Base-by-base conservation (phyloP, 2,329 filamentous ascomycete species). In the Aureobasidium vineae region DNA sequence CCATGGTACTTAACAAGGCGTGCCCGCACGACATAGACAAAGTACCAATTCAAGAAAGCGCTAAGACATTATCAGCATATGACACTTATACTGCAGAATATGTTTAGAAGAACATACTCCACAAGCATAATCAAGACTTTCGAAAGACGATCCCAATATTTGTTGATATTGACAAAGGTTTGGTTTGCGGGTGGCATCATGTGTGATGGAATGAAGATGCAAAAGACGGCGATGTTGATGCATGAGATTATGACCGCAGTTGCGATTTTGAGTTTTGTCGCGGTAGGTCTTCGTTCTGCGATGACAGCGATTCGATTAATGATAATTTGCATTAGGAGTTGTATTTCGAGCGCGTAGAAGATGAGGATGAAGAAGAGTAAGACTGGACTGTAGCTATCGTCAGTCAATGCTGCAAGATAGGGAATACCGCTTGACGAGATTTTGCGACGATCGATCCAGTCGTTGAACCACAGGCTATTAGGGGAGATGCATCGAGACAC, bases 1-100 rank as follows among this genome's bases (percentile, higher is more conserved):
- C 80, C 80, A 61, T 83, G 80, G 23, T 63, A 63, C 40, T 78
- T 75, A 15, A 84, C 75, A 0, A 85, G 78, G 2, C 81, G 77
- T 3, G 74, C 73, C 69, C 82, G 79, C 38, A 84, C 82, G 7
- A 72, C 77, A 70, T 70, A 78, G 63, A 78, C 67, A 69, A 78
- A 78, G 50, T 78, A 78, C 72, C 73, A 77, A 49, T 79, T 79
- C 10, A 79, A 72, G 6, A 61, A 52, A 7, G 73, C 76, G 53
- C 50, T 53, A 16, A 8, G 3, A 36, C 1, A 1, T 15, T 31
- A 21, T 53, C 31, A 53, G 31, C 31, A 36, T 21, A 21, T 36
- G 31, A 2, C 31, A 36, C 31, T 11, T 2, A 21, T n/a, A 16
- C 10, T n/a, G 49, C 49, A 21, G 10, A 1, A n/a, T 8, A 13